Evolutionary conservation across 2,329 filamentous ascomycete species (phyloP), one percentile per base, ranked within the genome.

Genomic region (Aureobasidium sp.): DNA sequence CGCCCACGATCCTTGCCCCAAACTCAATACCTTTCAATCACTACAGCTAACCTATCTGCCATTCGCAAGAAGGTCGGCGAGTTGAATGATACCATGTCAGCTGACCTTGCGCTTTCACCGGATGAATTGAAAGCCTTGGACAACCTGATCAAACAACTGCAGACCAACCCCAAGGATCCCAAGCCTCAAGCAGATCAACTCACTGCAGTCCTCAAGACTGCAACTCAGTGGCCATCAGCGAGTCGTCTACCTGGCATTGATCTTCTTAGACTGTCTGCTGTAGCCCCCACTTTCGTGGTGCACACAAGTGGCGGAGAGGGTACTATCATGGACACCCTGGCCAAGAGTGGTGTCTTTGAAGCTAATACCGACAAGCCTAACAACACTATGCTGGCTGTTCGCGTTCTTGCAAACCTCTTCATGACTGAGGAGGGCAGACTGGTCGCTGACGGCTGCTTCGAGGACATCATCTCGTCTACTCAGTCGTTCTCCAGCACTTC

Each of bases 211-310:
- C 62, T 91, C 62, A 90, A 86, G 68, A 82, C 95, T 59, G 83
- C 86, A 21, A 90, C 89, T 0, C 74, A 80, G 36, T 99, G 94
- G 94, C 88, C 92, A 2, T 85, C 88, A 59, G 80, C 85, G 13
- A 89, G 90, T 66, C 87, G 91, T 48, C 81, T 99, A 0, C 89
- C 94, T 0, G 90, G 86, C 13, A 82, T 99, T 0, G 94, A 97
- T 72, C 79, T 97, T 1, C 81, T 97, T 5, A 89, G 94, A n/a
- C 85, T 95, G 53, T 79, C 94, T 32, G 87, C 89, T 1, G 85
- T 86, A 6, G 82, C 81, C 8, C 83, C 89, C 0, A 75, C 82
- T 1, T 83, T 85, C n/a, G 87, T 90, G 2, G 80, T 82, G 8
- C 83, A 83, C 54, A 76, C 76, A 0, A 80, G 84, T 55, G 75